Base-by-base conservation (phyloP, 78 protist genomes). In the Corallochytrium limacisporum region DNA sequence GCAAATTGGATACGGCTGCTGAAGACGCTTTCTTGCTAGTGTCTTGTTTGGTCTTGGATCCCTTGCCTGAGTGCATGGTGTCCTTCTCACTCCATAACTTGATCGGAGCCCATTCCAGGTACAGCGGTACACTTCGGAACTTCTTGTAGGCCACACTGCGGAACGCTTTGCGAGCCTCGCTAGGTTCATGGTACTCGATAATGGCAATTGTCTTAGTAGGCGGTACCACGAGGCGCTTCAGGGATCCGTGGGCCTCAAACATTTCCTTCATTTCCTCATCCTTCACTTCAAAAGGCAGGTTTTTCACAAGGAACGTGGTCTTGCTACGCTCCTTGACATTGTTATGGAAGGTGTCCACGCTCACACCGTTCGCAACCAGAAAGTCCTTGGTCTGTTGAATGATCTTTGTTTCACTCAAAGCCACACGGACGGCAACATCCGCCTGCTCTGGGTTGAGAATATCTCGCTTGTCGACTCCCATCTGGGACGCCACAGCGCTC, bases 71-170 rank as follows among this genome's bases (percentile, higher is more conserved):
- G n/a, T n/a, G n/a, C n/a, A n/a, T n/a, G n/a, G n/a, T n/a, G n/a
- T n/a, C n/a, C n/a, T n/a, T n/a, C n/a, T n/a, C n/a, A n/a, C n/a
- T n/a, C n/a, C n/a, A n/a, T n/a, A n/a, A n/a, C n/a, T n/a, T n/a
- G 46, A 40, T 8, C 46, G 46, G 8, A 28, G 96, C 96, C 96
- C 95, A 91, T 51, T 94, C 98, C 5, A 95, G 78, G 55, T 72
- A 93, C 18, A 95, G 66, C 29, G 98, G 98, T 31, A 74, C 85
- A 16, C 39, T 26, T 26, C 78, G 61, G 67, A 77, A 84, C 68
- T 75, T 54, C 4, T 56, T 6, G 65, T 91, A 95, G 12, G 98
- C 97, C 8, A 90, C 66, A 2, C 38, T 24, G 22, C 78, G 51
- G 78, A 95, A 93, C 29, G 91, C 95, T 10, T 29, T 20, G 22